Evolutionary conservation across 2,329 filamentous ascomycete genomes (phyloP), one percentile per base, ranked within the genome.

Genomic region (Dactylonectria estremocensis): DNA sequence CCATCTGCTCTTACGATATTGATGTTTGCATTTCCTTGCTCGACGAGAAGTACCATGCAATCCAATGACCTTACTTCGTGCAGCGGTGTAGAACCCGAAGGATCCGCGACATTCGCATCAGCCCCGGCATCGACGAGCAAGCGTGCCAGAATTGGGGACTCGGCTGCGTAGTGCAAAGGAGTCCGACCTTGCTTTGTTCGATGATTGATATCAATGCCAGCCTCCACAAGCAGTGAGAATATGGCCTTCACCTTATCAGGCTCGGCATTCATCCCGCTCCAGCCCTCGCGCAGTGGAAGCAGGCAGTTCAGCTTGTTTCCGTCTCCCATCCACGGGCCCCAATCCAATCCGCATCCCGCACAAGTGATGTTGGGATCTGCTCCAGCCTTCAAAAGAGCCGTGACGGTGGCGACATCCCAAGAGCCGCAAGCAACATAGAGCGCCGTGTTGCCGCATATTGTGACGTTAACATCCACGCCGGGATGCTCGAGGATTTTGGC

Each of bases 381-480:
- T 3, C 80, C 79, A 31, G 77, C 73, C 13, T 76, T 59, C 2
- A 82, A 59, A 28, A 83, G 65, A 1, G 71, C 50, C 8, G 63
- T 54, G 1, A 80, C 63, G 4, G 75, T 63, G 2, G 66, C 64
- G 3, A 69, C 16, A 22, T 76, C 53, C 16, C 3, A 3, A 3
- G 1, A 11, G 0, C 60, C 37, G 3, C 68, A 69, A 2, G 71
- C 72, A 11, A 68, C 52, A 18, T 69, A 74, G 1, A 81, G 61
- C 5, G 75, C 58, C 2, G 77, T 78, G 8, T 74, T 37, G 1
- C 70, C 69, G 1, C 20, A 20, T 1, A 72, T 43, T 14, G 52
- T 72, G 20, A 70, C 69, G 35, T 83, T 80, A 11, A 80, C 66
- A 56, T 82, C 69, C 7, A 80, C 66, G 8, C 72, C 73, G 6